Percentiles rank a stretch among this genome's conserved stretches.
phyloP scores from a whole-genome alignment of 1,284 basidiomycete species.

The Leccinum pallidistipes region DNA sequence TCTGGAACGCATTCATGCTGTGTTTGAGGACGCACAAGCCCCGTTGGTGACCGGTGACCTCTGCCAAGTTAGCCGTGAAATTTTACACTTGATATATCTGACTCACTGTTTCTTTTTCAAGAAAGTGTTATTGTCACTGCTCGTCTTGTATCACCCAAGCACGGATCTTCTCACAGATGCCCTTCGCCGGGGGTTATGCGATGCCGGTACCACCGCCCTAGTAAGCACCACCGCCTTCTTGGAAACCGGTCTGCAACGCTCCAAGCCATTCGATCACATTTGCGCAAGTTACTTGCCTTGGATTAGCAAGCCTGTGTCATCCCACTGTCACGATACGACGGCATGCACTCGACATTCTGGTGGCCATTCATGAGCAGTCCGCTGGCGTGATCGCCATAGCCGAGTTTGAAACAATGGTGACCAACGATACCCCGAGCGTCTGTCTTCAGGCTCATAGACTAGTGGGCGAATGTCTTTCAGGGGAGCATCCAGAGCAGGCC shows the following conservation, averaged over 20 bases:
- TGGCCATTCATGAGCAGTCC: slow-evolving; percentile 67
- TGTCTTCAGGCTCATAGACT: slow-evolving; percentile 82
- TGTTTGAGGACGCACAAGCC: slow-evolving; percentile 59
- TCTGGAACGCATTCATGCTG: slow-evolving; percentile 65
- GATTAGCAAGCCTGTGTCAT: slow-evolving; percentile 85
- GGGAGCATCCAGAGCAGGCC: slow-evolving; percentile 76
- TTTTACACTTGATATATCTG: slow-evolving; percentile 14
- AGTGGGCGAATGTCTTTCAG: slow-evolving; percentile 77
- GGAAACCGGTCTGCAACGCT: slow-evolving; percentile 65
- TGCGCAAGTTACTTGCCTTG: slow-evolving; percentile 78
- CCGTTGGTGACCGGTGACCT: slow-evolving; percentile 48
- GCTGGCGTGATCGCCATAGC: slow-evolving; percentile 63
- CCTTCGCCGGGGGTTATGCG: slow-evolving; percentile 72
- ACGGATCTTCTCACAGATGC: slow-evolving; percentile 67
- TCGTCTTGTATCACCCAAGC: slow-evolving; percentile 63
- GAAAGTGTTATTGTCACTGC: slow-evolving; percentile 76
- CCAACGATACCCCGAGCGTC: slow-evolving; percentile 72
- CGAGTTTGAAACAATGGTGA: slow-evolving; percentile 75
- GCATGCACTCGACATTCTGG: slow-evolving; percentile 81
- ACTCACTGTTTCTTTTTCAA: slow-evolving; percentile 38
- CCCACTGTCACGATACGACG: slow-evolving; percentile 65
- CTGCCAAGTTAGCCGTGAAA: slow-evolving; percentile 57
- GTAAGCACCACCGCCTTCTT: slow-evolving; percentile 61
- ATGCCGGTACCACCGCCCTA: slow-evolving; percentile 41
- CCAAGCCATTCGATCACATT: slow-evolving; percentile 67